Percentiles rank a stretch among this genome's conserved stretches.
phyloP scores from a whole-genome alignment of 2,329 filamentous ascomycete genomes.

The Periglandula ipomoeae region DNA sequence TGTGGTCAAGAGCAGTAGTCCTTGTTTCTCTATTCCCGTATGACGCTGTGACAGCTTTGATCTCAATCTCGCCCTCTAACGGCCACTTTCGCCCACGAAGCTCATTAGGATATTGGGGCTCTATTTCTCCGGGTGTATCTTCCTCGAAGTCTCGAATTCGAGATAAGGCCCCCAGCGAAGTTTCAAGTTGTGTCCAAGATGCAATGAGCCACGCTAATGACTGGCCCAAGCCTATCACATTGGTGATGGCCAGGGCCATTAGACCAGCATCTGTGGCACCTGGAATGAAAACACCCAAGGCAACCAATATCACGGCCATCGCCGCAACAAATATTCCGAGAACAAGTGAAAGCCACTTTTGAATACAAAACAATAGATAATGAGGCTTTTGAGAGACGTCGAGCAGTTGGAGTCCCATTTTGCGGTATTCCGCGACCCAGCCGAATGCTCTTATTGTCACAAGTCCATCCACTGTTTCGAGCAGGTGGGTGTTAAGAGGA shows the following conservation, averaged over 20 bases:
- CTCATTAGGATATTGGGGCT: not conserved
- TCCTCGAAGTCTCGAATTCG: not conserved
- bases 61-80: not conserved
- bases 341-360: conserved; percentile 39
- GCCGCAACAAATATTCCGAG: conserved; percentile 36
- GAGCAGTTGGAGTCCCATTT: conserved; percentile 17
- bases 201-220: not conserved
- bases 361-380: conserved; percentile 38
- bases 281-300: conserved; percentile 26
- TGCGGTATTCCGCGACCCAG: conserved; percentile 12
- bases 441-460: conserved; percentile 24
- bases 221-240: not conserved
- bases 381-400: conserved; percentile 20
- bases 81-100: too few species aligned
- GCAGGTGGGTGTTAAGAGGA: conserved; percentile 17
- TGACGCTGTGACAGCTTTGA: not conserved
- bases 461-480: conserved; percentile 15
- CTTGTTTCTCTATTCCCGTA: not conserved
- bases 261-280: not conserved
- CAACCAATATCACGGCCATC: conserved; percentile 36
- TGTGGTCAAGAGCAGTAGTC: conserved; percentile 16
- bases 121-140: not conserved
- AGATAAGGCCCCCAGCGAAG: not conserved
- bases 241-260: not conserved
- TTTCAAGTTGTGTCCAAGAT: not conserved